Conservation (phyloP, 768 basidiomycete genomes). For the Lentinula boryana region DNA sequence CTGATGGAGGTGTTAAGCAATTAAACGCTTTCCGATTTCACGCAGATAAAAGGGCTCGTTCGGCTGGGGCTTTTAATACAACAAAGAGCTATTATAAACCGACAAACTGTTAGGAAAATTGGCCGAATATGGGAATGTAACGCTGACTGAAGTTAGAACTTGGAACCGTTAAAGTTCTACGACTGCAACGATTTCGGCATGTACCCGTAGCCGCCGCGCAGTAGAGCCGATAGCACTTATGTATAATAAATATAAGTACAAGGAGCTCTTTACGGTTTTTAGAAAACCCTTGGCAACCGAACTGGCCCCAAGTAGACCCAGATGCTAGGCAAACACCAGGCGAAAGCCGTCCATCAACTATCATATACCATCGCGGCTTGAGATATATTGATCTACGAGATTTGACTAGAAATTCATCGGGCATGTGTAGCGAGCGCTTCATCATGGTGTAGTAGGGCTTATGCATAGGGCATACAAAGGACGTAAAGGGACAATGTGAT, state of each 20-base stretch:
- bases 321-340: neutral
- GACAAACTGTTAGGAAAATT: too few relatives aligned
- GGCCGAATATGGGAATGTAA: too few relatives aligned
- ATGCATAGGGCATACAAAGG: constrained; percentile 9
- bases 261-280: too few relatives aligned
- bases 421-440: neutral
- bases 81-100: too few relatives aligned
- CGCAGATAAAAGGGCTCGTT: neutral
- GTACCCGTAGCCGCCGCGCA: neutral
- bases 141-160: too few relatives aligned
- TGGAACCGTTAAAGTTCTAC: too few relatives aligned
- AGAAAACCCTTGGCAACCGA: too few relatives aligned
- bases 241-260: too few relatives aligned
- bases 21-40: neutral
- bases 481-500: neutral
- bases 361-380: neutral
- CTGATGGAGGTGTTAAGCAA: neutral
- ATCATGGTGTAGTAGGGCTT: neutral
- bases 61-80: too few relatives aligned
- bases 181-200: neutral
- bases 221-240: too few relatives aligned
- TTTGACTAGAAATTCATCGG: neutral
- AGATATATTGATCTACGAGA: too few relatives aligned
- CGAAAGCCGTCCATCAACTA: neutral
- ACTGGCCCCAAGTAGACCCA: neutral